phyloP scores from a whole-genome alignment of 2,329 filamentous ascomycete genomes.

The Talaromyces sp. region DNA sequence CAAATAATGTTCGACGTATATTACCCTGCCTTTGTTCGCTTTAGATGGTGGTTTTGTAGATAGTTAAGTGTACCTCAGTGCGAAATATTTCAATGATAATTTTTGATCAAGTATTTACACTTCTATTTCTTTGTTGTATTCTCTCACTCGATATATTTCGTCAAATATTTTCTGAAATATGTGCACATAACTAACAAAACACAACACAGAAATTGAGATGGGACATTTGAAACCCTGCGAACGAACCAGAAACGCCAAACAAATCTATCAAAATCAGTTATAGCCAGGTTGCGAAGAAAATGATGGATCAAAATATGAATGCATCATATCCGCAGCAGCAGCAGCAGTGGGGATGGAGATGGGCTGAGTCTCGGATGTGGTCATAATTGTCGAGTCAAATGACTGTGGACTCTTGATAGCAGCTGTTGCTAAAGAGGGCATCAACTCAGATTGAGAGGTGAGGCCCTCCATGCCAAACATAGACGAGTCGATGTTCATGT shows the following conservation, averaged over 20 bases:
- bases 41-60: neutral
- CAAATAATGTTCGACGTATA: neutral
- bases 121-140: neutral
- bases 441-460: neutral
- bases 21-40: neutral
- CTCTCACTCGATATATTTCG: neutral
- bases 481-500: slow-evolving; percentile 24
- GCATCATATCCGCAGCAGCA: slow-evolving; percentile 3
- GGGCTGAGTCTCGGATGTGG: slow-evolving; percentile 13
- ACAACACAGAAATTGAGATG: neutral
- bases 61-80: neutral
- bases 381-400: neutral
- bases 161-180: neutral
- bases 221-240: neutral
- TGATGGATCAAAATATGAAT: slow-evolving; percentile 8
- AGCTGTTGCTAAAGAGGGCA: neutral
- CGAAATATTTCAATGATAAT: neutral
- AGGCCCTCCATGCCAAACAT: slow-evolving; percentile 1
- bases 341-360: slow-evolving; percentile 13
- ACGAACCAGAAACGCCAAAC: neutral
- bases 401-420: slow-evolving; percentile 2
- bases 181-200: neutral
- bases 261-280: neutral
- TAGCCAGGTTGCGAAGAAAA: slow-evolving; percentile 9
- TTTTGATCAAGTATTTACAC: neutral